Evolutionary conservation across 805 yeast species (phyloP).

Genomic region (Yamadazyma akitaensis): DNA sequence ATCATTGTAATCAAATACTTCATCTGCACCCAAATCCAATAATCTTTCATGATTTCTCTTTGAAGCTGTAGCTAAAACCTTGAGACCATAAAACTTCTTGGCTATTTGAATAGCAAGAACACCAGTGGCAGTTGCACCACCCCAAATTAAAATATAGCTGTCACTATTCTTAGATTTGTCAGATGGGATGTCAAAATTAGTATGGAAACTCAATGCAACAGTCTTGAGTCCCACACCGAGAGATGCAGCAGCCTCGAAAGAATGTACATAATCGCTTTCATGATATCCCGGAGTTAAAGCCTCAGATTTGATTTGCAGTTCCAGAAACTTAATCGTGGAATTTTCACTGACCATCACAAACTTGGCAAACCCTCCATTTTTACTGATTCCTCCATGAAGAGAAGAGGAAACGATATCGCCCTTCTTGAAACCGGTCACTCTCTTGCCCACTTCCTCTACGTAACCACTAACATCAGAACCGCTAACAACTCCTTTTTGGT

Average conservation of each 20-base stretch:
- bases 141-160: background rate
- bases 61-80: slow-evolving; percentile 28
- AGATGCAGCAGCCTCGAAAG: too few relatives aligned
- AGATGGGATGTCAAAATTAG: background rate
- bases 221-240: background rate
- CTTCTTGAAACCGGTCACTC: background rate
- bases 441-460: slow-evolving; percentile 8
- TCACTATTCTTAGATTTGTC: background rate
- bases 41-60: background rate
- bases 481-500: slow-evolving; percentile 11
- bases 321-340: too few relatives aligned
- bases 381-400: background rate
- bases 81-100: slow-evolving; percentile 25
- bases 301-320: too few relatives aligned
- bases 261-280: too few relatives aligned
- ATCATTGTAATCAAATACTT: background rate
- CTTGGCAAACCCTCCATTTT: background rate
- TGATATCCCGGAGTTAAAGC: too few relatives aligned
- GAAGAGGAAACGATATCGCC: background rate
- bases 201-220: background rate
- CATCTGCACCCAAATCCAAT: background rate
- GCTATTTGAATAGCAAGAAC: slow-evolving; percentile 31
- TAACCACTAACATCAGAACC: slow-evolving; percentile 20
- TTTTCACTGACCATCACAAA: too few relatives aligned
- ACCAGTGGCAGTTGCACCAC: slow-evolving; percentile 32